phyloP scores from a whole-genome alignment of 1,284 basidiomycete genomes.

The Microstroma glucosiphilum region DNA sequence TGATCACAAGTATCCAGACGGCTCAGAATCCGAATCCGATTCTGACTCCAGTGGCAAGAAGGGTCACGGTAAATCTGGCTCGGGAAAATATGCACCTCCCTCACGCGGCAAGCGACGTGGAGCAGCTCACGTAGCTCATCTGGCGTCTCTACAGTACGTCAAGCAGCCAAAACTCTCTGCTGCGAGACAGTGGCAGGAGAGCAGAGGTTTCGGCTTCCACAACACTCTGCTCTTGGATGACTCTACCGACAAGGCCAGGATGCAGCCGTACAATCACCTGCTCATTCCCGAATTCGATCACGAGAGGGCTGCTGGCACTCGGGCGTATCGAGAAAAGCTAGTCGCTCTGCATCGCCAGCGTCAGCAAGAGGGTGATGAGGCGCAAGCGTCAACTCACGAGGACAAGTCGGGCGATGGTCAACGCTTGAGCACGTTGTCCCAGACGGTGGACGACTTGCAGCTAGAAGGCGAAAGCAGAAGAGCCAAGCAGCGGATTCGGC shows the following conservation, averaged over 20 bases:
- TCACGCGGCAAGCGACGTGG: neutral
- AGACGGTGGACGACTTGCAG: neutral
- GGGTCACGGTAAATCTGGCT: too few relatives aligned
- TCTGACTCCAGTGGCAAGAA: neutral
- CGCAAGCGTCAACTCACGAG: neutral
- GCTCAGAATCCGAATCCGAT: slow-evolving; percentile 2
- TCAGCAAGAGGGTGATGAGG: slow-evolving; percentile 14
- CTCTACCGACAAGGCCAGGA: slow-evolving; percentile 65
- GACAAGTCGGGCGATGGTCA: slow-evolving; percentile 8
- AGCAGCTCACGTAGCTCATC: neutral
- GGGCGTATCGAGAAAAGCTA: neutral
- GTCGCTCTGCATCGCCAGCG: neutral
- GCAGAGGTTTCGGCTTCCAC: slow-evolving; percentile 57
- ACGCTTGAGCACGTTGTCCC: neutral
- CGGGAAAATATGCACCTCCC: neutral
- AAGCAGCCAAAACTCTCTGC: slow-evolving; percentile 5
- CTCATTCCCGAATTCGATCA: slow-evolving; percentile 37
- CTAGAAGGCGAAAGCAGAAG: slow-evolving; percentile 4
- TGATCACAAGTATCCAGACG: slow-evolving; percentile 1
- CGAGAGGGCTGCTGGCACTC: neutral
- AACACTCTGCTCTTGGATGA: slow-evolving; percentile 77
- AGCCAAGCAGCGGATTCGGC: neutral
- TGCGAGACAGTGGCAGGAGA: neutral
- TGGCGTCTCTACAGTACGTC: neutral
- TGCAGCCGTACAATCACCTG: slow-evolving; percentile 61